Evolutionary conservation across 1,139 yeast genomes (phyloP), one percentile per base, ranked within the genome.

Genomic region (Geotrichum cucujoidarum): DNA sequence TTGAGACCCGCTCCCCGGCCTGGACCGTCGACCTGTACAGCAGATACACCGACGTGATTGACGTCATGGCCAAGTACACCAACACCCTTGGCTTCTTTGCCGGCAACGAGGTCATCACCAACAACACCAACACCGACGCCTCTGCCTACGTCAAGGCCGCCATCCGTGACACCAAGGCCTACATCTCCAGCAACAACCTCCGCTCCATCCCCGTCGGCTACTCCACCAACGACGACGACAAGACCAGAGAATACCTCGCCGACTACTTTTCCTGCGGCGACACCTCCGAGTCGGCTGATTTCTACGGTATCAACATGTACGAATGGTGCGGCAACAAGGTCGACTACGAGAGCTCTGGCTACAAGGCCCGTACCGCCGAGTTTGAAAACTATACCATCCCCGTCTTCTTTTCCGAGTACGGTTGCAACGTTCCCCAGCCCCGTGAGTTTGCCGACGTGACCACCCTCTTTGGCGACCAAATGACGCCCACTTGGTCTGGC

Each of bases 261-360:
- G 75, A 79, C 52, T 92, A 89, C 65, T 75, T 92, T 60, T 92
- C 86, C 66, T 92, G 97, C 61, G 74, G 78, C 29, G 74, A 76
- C 34, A 80, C 76, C 13, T 66, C 64, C 14, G 74, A 73, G 14
- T 82, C 80, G 42, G 86, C 88, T 45, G 98, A 92, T 63, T 89
- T 92, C 67, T 90, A 89, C 68, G 98, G 98, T n/a, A 90, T 92
- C 56, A 92, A 92, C 66, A 84, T 95, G 67, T 92, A 94, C 67
- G 95, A 90, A 60, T 92, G 98, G 98, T 92, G 98, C 69, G 98
- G 97, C 4, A 77, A 79, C 41, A 92, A 87, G 59, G 82, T 94
- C 2, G 71, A 76, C 53, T 85, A 85, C 66, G 70, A 78, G 52
- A 73, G 83, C 10, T 83, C 95, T 58, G 97, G 97, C 1, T 92